Conservation (phyloP, 1,139 yeast genomes). For the Arxiozyma telluris region DNA sequence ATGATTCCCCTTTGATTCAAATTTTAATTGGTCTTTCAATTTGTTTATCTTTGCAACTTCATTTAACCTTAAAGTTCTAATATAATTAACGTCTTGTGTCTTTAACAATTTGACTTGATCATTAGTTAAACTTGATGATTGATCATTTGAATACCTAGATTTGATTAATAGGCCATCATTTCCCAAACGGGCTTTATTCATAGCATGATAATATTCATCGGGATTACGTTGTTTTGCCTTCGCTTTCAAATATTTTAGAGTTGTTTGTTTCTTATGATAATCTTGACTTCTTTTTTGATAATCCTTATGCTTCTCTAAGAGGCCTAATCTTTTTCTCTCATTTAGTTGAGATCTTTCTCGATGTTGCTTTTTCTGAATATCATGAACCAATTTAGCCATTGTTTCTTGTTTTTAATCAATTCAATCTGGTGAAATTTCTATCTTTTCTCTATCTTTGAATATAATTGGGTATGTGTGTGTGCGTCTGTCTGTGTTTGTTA, state of each 20-base stretch:
- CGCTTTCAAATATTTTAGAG: slow-evolving; percentile 61
- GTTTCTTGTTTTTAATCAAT: neutral
- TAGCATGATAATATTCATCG: slow-evolving; percentile 95
- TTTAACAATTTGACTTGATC: slow-evolving; percentile 78
- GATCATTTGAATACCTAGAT: slow-evolving; percentile 53
- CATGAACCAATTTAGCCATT: slow-evolving; percentile 78
- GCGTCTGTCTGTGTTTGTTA: neutral
- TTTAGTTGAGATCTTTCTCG: slow-evolving; percentile 83
- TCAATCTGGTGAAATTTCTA: neutral
- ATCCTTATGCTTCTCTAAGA: slow-evolving; percentile 91
- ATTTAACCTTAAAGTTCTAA: slow-evolving; percentile 63
- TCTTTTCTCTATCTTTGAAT: neutral
- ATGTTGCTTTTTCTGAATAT: slow-evolving; percentile 92
- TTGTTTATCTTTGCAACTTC: slow-evolving; percentile 60
- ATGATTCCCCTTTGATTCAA: slow-evolving; percentile 60
- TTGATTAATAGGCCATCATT: slow-evolving; percentile 53
- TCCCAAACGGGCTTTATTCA: slow-evolving; percentile 65
- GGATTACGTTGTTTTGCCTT: slow-evolving; percentile 75
- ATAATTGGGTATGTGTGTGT: no score
- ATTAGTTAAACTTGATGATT: slow-evolving; percentile 38
- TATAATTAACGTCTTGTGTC: slow-evolving; percentile 82
- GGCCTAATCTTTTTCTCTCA: slow-evolving; percentile 65
- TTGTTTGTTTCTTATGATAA: slow-evolving; percentile 80
- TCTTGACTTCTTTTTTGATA: slow-evolving; percentile 82
- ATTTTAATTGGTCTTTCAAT: slow-evolving; percentile 45